phyloP scores from a whole-genome alignment of 371 early-diverging fungal genomes.

The Chytridiales sp. region DNA sequence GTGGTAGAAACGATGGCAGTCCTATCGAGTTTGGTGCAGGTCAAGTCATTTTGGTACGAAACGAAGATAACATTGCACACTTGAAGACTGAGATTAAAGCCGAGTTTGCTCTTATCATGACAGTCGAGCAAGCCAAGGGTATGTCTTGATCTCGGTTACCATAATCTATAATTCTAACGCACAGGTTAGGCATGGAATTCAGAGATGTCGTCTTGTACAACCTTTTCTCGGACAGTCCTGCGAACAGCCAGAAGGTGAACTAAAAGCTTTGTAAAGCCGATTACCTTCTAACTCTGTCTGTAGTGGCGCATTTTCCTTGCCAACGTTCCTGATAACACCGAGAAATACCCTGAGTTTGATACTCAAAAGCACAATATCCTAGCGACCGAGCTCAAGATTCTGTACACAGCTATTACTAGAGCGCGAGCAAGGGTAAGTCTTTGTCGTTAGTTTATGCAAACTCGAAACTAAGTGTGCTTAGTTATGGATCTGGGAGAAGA shows the following conservation, averaged over 20 bases:
- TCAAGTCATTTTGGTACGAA: conserved; percentile 28
- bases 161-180: neutral
- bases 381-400: conserved; percentile 24
- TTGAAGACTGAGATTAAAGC: conserved; percentile 8
- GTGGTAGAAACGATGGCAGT: conserved; percentile 13
- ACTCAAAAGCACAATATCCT: conserved; percentile 22
- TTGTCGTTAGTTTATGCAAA: neutral
- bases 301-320: conserved; percentile 25
- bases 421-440: conserved; percentile 12
- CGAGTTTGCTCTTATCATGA: conserved; percentile 24
- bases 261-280: neutral
- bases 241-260: conserved; percentile 3
- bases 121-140: conserved; percentile 33
- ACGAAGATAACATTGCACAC: conserved; percentile 6
- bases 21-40: conserved; percentile 33
- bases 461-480: neutral
- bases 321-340: conserved; percentile 1
- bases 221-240: conserved; percentile 13
- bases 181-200: conserved; percentile 35
- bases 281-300: neutral
- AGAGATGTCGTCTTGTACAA: conserved; percentile 21
- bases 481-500: conserved; percentile 24
- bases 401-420: conserved; percentile 28
- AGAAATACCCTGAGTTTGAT: conserved; percentile 3
- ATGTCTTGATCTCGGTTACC: neutral